Evolutionary conservation across 441 rosid species (phyloP).

Genomic region (Adansonia rubrostipa): DNA sequence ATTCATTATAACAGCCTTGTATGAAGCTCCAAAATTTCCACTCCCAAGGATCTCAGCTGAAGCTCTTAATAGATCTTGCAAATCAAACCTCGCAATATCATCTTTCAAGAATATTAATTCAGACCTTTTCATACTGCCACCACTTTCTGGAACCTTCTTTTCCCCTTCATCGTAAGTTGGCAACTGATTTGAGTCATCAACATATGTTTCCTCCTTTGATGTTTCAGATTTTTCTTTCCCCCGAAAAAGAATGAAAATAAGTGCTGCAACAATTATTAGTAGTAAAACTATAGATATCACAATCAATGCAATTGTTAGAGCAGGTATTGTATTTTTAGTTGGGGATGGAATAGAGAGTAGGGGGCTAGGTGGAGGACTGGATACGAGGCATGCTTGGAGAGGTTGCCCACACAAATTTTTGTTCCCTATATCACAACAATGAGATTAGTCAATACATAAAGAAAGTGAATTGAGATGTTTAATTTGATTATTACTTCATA

Average conservation of each 20-base stretch:
- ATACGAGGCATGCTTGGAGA: conserved; percentile 25
- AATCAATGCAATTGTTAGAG: conserved; percentile 30
- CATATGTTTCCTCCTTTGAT: conserved; percentile 3
- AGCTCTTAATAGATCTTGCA: conserved; percentile 78
- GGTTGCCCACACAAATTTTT: conserved; percentile 66
- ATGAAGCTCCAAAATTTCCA: conserved; percentile 93
- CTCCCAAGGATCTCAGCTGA: conserved; percentile 96
- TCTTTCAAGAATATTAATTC: conserved; percentile 64
- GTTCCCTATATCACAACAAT: conserved; percentile 54
- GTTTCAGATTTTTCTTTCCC: conserved; percentile 27
- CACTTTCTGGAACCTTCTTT: conserved; percentile 18
- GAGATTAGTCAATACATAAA: neutral
- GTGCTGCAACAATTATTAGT: conserved; percentile 29
- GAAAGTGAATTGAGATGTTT: neutral
- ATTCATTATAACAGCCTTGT: conserved; percentile 57
- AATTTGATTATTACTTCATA: too few species aligned
- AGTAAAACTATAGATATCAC: conserved; percentile 31
- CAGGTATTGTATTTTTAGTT: conserved; percentile 17
- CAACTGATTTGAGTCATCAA: conserved; percentile 30
- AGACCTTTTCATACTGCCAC: conserved; percentile 26
- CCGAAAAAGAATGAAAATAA: conserved; percentile 22
- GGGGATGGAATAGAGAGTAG: neutral
- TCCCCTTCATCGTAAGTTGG: conserved; percentile 9
- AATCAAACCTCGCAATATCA: conserved; percentile 61
- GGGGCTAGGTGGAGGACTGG: conserved; percentile 7